These are phyloP conservation scores for Tetrapyrgos nigripes DNA, from an alignment of 1,284 basidiomycete species.

Conservation along the genomic window DNA sequence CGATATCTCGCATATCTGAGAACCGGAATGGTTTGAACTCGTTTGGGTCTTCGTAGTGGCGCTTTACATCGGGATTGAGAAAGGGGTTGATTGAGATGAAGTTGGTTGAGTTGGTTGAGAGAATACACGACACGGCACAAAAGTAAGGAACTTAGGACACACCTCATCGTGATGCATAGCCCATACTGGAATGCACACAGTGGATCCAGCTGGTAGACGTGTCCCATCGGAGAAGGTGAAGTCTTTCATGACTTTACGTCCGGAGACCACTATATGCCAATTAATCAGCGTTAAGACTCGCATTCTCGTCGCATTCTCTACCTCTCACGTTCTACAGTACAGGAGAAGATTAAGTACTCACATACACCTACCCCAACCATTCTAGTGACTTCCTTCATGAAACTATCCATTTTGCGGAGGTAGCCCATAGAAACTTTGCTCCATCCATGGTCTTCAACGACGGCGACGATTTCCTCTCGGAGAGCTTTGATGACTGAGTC, in stretches of 20 bases:
- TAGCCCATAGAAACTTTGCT: too few species aligned
- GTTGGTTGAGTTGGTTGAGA: slow-evolving; percentile 1
- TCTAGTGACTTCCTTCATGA: slow-evolving; percentile 41
- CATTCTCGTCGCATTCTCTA: not conserved
- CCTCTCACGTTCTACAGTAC: too few species aligned
- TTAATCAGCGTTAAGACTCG: not conserved
- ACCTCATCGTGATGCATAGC: slow-evolving; percentile 26
- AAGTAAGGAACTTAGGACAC: too few species aligned
- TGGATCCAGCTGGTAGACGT: slow-evolving; percentile 24
- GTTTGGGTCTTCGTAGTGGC: slow-evolving; percentile 19
- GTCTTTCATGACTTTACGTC: too few species aligned
- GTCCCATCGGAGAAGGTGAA: too few species aligned
- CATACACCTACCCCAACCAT: slow-evolving; percentile 31
- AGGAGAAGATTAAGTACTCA: not conserved
- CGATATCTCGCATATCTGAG: slow-evolving; percentile 14
- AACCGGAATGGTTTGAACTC: slow-evolving; percentile 27
- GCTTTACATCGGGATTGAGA: not conserved
- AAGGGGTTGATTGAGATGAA: too few species aligned
- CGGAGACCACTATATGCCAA: too few species aligned
- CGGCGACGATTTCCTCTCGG: too few species aligned
- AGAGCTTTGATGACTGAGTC: too few species aligned
- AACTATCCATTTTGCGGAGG: too few species aligned
- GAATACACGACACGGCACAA: not conserved
- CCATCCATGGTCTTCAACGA: too few species aligned
- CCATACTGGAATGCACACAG: slow-evolving; percentile 16